These are phyloP conservation scores for Pseudoturritis turrita DNA, from an alignment of 345 rosid genomes.

Conservation along the genomic window DNA sequence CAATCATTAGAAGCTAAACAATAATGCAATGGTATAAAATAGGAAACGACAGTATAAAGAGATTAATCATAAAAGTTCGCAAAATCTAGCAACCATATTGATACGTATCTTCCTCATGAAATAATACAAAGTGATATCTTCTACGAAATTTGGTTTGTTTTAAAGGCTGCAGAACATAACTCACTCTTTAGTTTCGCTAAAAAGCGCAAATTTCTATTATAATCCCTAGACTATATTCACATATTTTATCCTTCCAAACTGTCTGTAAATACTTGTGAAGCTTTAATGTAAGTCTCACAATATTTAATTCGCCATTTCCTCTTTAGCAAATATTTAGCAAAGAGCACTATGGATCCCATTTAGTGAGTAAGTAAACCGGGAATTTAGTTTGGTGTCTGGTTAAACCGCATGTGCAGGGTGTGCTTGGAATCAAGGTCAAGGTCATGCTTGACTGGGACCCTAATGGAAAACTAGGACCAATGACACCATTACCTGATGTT, in stretches of 20 bases:
- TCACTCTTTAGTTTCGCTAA: background rate
- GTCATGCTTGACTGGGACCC: slow-evolving; percentile 82
- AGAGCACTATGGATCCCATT: too few species aligned
- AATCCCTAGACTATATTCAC: background rate
- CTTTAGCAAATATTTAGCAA: too few species aligned
- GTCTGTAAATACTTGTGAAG: background rate
- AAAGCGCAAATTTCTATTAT: background rate
- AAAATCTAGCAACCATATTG: background rate
- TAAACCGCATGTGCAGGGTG: slow-evolving; percentile 41
- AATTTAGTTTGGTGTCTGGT: background rate
- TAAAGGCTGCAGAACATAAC: background rate
- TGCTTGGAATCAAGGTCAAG: slow-evolving; percentile 72
- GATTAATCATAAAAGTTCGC: background rate
- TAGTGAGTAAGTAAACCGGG: background rate
- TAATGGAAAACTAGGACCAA: slow-evolving; percentile 57
- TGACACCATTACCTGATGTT: slow-evolving; percentile 70
- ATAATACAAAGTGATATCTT: too few species aligned
- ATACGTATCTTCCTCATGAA: background rate
- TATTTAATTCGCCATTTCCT: too few species aligned
- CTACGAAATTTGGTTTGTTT: background rate
- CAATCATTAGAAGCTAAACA: slow-evolving; percentile 10
- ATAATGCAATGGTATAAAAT: background rate
- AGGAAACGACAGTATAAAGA: background rate
- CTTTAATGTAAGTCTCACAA: background rate
- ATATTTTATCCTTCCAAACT: background rate